phyloP scores from a whole-genome alignment of 371 early-diverging fungal species.

The Haplosporangium sp. region DNA sequence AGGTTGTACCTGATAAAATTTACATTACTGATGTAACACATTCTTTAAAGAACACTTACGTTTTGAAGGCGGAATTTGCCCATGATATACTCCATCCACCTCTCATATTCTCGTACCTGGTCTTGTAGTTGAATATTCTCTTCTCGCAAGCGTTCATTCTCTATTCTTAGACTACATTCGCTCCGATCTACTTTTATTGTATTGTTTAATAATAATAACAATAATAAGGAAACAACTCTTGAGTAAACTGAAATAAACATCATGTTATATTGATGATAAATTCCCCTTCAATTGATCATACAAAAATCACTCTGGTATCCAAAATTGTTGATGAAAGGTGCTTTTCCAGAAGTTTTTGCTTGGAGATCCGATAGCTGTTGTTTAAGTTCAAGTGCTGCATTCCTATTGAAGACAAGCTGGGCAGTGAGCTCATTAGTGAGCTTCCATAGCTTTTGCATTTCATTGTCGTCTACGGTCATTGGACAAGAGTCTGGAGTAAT shows the following conservation, averaged over 20 bases:
- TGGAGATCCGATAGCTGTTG: constrained; percentile 34
- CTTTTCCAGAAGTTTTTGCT: not conserved
- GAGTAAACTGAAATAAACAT: too few relatives aligned
- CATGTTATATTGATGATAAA: too few relatives aligned
- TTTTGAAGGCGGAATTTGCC: constrained; percentile 51
- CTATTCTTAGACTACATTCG: constrained; percentile 41
- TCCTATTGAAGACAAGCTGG: constrained; percentile 48
- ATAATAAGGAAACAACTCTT: too few relatives aligned
- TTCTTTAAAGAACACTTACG: constrained; percentile 13
- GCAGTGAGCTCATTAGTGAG: constrained; percentile 51
- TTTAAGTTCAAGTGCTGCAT: constrained; percentile 37
- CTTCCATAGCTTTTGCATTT: constrained; percentile 53
- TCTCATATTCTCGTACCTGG: constrained; percentile 47
- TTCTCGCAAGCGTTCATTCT: constrained; percentile 44
- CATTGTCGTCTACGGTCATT: constrained; percentile 53
- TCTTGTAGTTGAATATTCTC: constrained; percentile 51
- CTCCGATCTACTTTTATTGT: constrained; percentile 11
- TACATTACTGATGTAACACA: too few relatives aligned
- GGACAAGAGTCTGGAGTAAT: not conserved
- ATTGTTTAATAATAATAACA: not conserved
- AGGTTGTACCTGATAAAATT: too few relatives aligned
- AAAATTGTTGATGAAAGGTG: constrained; percentile 2
- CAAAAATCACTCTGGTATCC: not conserved
- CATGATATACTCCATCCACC: constrained; percentile 55
- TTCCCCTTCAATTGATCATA: not conserved